Base-by-base conservation (phyloP, 805 yeast species). In the Yarrowia deformans region DNA sequence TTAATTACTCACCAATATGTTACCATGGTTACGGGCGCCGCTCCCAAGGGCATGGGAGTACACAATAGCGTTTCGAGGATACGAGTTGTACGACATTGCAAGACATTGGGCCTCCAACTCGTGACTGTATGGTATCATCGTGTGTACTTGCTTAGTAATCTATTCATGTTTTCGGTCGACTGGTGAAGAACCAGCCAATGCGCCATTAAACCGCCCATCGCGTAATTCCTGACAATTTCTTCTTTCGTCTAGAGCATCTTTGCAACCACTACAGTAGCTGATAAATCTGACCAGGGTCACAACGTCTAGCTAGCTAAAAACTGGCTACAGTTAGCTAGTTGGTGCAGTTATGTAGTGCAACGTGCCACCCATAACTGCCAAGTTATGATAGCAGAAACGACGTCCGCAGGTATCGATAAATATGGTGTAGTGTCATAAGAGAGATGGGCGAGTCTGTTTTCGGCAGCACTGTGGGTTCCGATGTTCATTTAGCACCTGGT, bases 321-420 rank as follows among this genome's bases (percentile, higher is more conserved):
- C 12, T 43, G 13, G 19, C 18, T 2, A 4, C 40, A 39, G 40
- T 35, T 5, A 42, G 19, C 5, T 5, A 42, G 19, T 42, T n/a
- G 1, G 9, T 3, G 29, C 29, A 23, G 29, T 23, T 23, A 2
- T 23, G 52, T 48, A 48, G 56, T 50, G 56, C 56, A 50, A 50
- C 56, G 42, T 50, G 56, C 56, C 56, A 50, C 56, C 56, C n/a
- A 50, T 50, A 50, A 35, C 13, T 12, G n/a, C n/a, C 23, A 10
- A 50, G 56, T 34, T 50, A 50, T 50, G 16, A 50, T 50, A 23
- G n/a, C 29, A 23, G 29, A 23, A 23, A 23, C 29, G 29, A 23
- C 29, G 29, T 23, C 29, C 29, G 29, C 29, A 23, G 29, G 29
- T 23, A 23, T 23, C 29, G 4, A 23, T 23, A 23, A 23, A 23